These are phyloP conservation scores for Wickerhamomyces sp. DNA, from an alignment of 1,139 yeast species.

Conservation along the genomic window DNA sequence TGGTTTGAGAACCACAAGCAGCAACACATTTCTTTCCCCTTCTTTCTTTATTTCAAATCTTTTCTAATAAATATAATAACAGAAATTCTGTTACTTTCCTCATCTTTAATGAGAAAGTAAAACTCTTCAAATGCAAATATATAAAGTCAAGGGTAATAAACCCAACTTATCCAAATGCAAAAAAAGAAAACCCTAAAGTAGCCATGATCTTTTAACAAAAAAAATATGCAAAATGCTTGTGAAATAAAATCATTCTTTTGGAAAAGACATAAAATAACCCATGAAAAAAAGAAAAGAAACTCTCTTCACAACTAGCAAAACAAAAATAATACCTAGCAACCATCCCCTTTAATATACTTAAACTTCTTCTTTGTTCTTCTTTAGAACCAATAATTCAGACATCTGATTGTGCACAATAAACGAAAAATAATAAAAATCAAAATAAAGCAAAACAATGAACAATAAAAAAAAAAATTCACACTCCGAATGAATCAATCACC, in stretches of 20 bases:
- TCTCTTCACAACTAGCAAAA: conserved; percentile 1
- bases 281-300: conserved; percentile 1
- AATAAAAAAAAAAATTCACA: neutral
- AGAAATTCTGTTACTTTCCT: neutral
- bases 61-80: conserved; percentile 1
- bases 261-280: conserved; percentile 1
- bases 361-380: neutral
- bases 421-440: conserved; percentile 4
- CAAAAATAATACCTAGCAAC: neutral
- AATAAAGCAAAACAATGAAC: neutral
- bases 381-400: conserved; percentile 12
- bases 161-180: too few species aligned
- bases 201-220: neutral
- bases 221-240: neutral
- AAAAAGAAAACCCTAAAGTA: neutral
- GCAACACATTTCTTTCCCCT: neutral
- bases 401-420: conserved; percentile 14
- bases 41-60: conserved; percentile 5
- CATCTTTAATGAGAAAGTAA: too few species aligned
- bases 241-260: neutral
- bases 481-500: conserved; percentile 9
- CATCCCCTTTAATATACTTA: neutral
- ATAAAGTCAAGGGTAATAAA: too few species aligned
- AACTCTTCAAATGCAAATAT: too few species aligned
- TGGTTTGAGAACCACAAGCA: conserved; percentile 6